Percentiles rank a stretch among this genome's conserved stretches.
Conservation (phyloP, 169 alveolate genomes). For the Plasmodium knowlesi region DNA sequence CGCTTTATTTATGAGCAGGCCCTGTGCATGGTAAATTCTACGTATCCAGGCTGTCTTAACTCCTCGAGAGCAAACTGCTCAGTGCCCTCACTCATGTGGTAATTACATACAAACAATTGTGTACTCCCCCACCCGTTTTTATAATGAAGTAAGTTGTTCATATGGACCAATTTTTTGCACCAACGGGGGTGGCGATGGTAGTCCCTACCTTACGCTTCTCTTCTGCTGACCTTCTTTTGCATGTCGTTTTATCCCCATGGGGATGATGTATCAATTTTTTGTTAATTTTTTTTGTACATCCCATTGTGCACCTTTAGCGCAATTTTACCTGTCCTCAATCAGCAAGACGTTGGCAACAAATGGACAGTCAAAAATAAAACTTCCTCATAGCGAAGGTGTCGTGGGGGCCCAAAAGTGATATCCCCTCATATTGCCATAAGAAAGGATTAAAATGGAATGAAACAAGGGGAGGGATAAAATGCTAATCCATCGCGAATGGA, state of each 20-base stretch:
- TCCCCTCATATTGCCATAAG: background rate
- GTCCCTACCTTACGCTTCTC: background rate
- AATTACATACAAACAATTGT: background rate
- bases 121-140: background rate
- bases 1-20: background rate
- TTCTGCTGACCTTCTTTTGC: background rate
- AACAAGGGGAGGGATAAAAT: background rate
- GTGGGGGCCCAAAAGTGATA: background rate
- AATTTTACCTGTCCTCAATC: background rate
- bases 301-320: background rate
- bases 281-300: background rate
- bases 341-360: background rate
- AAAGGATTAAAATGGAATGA: background rate
- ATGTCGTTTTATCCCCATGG: background rate
- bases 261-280: background rate
- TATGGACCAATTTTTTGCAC: background rate
- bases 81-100: background rate
- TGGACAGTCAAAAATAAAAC: background rate
- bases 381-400: background rate
- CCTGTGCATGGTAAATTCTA: background rate
- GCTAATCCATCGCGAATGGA: background rate
- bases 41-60: background rate
- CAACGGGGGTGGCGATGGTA: background rate
- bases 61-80: background rate
- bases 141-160: background rate